Base-by-base conservation (phyloP, 345 rosid species). In the Citrus australasica region DNA sequence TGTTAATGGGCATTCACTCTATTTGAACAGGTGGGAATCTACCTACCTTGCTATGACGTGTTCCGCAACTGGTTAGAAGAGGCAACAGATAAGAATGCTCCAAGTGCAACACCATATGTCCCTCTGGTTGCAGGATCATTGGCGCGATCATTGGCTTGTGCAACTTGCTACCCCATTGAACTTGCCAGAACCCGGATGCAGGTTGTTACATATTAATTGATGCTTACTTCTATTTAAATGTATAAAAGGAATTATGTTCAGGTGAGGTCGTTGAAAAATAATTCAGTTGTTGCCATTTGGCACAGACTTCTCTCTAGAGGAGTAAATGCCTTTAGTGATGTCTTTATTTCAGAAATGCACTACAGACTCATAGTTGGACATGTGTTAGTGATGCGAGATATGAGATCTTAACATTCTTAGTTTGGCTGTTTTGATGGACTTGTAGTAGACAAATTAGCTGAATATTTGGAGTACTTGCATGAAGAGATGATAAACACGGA, bases 181-280 rank as follows among this genome's bases (percentile, higher is more conserved):
- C 97, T 96, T 84, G 99, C 99, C 64, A 88, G 92, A 82, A 96
- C 99, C 27, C 94, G 98, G 79, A 96, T 96, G 99, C 99, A 96
- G 98, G 99, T 96, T 76, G 98, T 96, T 76, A 69, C 19, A 48
- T 79, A 25, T 13, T 51, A 32, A 53, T 55, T 33, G 28, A 60
- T 40, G 14, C 25, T 7, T 2, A 3, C 7, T 30, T 63, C 75
- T 33, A 2, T 24, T 48, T 67, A 22, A 35, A 14, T 33, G 6
- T 67, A 19, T 33, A 16, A 24, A n/a, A 13, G 19, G 60, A 55
- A 66, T 32, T 25, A 59, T 77, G 27, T 27, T 24, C 4, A 11
- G 42, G 19, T 3, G 24, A 27, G 46, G 37, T 10, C 2, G 7
- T 22, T 24, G 13, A 14, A 24, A n/a, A 28, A 21, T 42, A 51